These are phyloP conservation scores for Neoconidiobolus thromboides DNA, from an alignment of 371 early-diverging fungal genomes.

Conservation along the genomic window DNA sequence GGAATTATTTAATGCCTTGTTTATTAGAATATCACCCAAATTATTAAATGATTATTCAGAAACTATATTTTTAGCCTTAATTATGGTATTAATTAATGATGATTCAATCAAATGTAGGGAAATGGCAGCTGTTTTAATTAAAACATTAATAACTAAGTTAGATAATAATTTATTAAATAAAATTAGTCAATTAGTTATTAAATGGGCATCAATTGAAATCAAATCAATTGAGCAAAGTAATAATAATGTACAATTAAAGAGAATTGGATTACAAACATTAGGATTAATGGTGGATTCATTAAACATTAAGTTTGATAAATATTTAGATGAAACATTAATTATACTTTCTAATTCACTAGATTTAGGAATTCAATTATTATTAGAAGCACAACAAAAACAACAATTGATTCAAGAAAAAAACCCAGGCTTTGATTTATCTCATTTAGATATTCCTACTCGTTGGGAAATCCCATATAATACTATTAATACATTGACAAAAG, in stretches of 20 bases:
- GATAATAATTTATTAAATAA: background rate
- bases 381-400: conserved; percentile 7
- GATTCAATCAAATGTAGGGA: conserved; percentile 73
- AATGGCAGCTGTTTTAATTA: conserved; percentile 60
- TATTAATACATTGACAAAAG: conserved; percentile 48
- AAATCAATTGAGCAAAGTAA: background rate
- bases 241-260: conserved; percentile 21
- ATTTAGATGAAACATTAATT: background rate
- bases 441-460: conserved; percentile 28
- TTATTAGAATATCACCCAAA: conserved; percentile 55
- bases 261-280: conserved; percentile 65
- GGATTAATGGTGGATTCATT: conserved; percentile 17
- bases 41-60: conserved; percentile 54
- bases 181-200: conserved; percentile 23
- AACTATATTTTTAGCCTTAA: conserved; percentile 62
- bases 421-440: conserved; percentile 10
- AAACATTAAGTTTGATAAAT: background rate
- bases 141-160: conserved; percentile 16
- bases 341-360: background rate
- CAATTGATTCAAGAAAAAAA: conserved; percentile 15
- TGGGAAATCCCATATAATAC: conserved; percentile 74
- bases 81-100: conserved; percentile 70
- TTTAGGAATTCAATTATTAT: conserved; percentile 2
- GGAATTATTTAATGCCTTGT: conserved; percentile 56
- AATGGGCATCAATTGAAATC: conserved; percentile 38